Percentiles rank a stretch among this genome's conserved stretches.
Evolutionary conservation across 2,329 filamentous ascomycete genomes (phyloP).

Genomic region (Monilinia polystroma): DNA sequence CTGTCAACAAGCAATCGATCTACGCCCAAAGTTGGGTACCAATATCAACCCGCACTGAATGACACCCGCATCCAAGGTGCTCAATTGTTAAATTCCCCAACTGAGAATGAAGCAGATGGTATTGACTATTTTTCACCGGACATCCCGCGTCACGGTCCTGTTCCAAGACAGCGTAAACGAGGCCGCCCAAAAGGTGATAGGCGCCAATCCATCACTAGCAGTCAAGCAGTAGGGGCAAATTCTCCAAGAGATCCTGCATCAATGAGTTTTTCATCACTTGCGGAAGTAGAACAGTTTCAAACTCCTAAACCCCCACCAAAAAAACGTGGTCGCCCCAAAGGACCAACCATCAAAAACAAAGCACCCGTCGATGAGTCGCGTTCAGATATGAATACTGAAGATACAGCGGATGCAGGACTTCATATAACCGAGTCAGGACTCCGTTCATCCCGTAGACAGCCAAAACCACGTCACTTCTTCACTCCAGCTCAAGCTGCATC

Average conservation of each 20-base stretch:
- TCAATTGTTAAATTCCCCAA: neutral
- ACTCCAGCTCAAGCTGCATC: neutral
- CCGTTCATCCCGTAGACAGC: conserved; percentile 21
- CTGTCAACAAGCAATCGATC: neutral
- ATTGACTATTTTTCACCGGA: conserved; percentile 16
- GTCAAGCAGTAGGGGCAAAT: neutral
- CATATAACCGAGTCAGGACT: conserved; percentile 15
- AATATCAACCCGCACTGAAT: neutral
- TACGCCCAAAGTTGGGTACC: neutral
- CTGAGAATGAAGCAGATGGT: neutral
- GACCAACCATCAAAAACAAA: conserved; percentile 15
- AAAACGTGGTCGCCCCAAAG: conserved; percentile 22
- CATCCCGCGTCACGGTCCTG: neutral
- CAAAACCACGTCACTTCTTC: conserved; percentile 18
- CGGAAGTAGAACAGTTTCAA: conserved; percentile 12
- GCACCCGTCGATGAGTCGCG: neutral
- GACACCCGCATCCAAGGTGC: neutral
- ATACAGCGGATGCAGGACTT: conserved; percentile 8
- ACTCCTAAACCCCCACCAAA: conserved; percentile 6
- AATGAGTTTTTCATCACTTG: conserved; percentile 10
- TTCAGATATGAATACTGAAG: neutral
- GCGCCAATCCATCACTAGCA: neutral
- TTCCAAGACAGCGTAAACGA: neutral
- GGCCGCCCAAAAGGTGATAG: neutral
- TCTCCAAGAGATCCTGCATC: neutral